These are phyloP conservation scores for Microdochium paspali DNA, from an alignment of 2,329 filamentous ascomycete genomes.

Conservation along the genomic window DNA sequence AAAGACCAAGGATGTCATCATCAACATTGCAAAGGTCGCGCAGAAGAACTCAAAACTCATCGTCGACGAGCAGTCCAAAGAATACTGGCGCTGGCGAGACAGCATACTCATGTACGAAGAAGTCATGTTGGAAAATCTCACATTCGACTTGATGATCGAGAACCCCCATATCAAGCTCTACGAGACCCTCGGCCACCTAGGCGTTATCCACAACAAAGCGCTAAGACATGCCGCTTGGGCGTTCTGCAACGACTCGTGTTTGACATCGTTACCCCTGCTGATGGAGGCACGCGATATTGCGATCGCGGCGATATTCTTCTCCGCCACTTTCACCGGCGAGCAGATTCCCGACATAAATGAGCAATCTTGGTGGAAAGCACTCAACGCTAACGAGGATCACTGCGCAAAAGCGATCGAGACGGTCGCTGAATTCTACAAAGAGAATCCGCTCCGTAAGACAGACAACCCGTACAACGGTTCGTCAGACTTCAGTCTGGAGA, in stretches of 20 bases:
- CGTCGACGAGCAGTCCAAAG: constrained; percentile 94
- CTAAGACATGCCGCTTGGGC: constrained; percentile 85
- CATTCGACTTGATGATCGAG: constrained; percentile 87
- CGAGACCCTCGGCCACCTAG: constrained; percentile 66
- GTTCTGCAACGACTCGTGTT: constrained; percentile 83
- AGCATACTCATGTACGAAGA: constrained; percentile 90
- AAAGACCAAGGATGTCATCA: constrained; percentile 90
- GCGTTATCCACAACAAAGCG: constrained; percentile 68
- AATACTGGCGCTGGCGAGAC: constrained; percentile 97
- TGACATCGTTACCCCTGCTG: constrained; percentile 76
- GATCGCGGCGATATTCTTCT: constrained; percentile 78
- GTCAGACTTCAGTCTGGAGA: constrained; percentile 46
- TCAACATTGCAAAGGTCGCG: constrained; percentile 86
- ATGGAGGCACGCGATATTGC: constrained; percentile 75
- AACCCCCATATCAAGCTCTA: constrained; percentile 81
- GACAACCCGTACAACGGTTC: constrained; percentile 41
- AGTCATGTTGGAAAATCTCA: constrained; percentile 80
- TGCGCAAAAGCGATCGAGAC: constrained; percentile 67
- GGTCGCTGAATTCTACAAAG: constrained; percentile 59
- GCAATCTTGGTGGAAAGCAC: constrained; percentile 77
- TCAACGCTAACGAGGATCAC: constrained; percentile 61
- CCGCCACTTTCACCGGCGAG: constrained; percentile 63
- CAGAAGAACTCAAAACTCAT: constrained; percentile 87
- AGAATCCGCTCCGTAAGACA: constrained; percentile 53
- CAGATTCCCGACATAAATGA: constrained; percentile 70